Evolutionary conservation across 331 rosid species (phyloP).

Genomic region (Malus hybrid): DNA sequence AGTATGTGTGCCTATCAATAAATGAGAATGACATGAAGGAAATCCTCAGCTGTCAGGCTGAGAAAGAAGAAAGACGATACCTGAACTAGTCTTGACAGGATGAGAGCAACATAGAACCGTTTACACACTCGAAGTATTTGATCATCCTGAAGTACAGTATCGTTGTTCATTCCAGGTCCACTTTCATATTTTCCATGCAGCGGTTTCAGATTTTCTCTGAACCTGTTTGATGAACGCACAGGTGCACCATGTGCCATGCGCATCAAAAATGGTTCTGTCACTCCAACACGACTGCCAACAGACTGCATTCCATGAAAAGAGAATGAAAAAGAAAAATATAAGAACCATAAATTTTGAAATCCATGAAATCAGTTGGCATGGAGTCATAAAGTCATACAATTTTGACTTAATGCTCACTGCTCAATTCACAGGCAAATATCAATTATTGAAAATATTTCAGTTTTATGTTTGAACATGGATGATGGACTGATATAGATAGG

Average conservation of each 20-base stretch:
- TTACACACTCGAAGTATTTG: conserved; percentile 79
- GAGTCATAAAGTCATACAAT: background rate
- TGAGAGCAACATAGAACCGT: conserved; percentile 92
- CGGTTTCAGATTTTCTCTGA: conserved; percentile 38
- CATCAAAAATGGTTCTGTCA: conserved; percentile 88
- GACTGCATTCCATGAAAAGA: conserved; percentile 48
- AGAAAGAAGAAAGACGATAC: conserved; percentile 31
- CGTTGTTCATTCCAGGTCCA: conserved; percentile 28
- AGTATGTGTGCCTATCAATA: background rate
- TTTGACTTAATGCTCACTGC: background rate
- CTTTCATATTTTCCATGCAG: conserved; percentile 34
- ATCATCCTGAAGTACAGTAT: conserved; percentile 46
- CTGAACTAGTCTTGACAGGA: conserved; percentile 90
- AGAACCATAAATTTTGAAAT: conserved; percentile 10
- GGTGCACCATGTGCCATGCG: conserved; percentile 98
- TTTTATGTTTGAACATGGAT: background rate
- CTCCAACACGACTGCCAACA: conserved; percentile 92
- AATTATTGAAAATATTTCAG: too few relatives aligned
- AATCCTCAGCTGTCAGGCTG: background rate
- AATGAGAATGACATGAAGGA: background rate
- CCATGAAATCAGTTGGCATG: background rate
- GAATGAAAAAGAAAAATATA: conserved; percentile 8
- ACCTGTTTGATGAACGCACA: conserved; percentile 39
- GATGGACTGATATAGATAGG: background rate
- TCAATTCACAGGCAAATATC: background rate